phyloP scores from a whole-genome alignment of 106 monocot genomes.

The Apostasia shenzhenica region DNA sequence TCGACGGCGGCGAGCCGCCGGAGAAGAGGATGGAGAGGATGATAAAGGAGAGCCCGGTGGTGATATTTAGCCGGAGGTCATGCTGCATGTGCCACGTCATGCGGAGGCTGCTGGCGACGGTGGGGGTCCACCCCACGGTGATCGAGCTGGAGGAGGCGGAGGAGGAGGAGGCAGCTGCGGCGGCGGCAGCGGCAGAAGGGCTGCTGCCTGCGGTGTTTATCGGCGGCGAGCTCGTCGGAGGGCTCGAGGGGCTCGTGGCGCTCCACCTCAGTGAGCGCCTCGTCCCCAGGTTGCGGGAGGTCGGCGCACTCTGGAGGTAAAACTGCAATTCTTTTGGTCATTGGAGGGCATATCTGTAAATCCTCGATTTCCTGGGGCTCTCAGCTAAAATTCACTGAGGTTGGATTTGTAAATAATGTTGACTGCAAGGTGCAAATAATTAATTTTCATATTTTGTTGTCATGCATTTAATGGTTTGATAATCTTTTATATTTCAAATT shows the following conservation, averaged over 20 bases:
- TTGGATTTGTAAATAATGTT: too few relatives aligned
- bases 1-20: constrained; percentile 28
- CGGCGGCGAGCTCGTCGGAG: constrained; percentile 41
- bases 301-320: constrained; percentile 24
- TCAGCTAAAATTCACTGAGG: too few relatives aligned
- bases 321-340: too few relatives aligned
- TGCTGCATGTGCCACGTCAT: constrained; percentile 74
- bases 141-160: constrained; percentile 52
- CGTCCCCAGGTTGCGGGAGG: constrained; percentile 33
- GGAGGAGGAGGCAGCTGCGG: constrained; percentile 10
- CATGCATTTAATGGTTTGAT: too few relatives aligned
- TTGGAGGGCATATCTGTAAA: too few relatives aligned
- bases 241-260: constrained; percentile 49
- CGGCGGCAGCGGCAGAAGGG: neutral
- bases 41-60: constrained; percentile 33
- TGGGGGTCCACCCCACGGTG: constrained; percentile 50
- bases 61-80: constrained; percentile 26
- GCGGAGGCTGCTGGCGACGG: constrained; percentile 33
- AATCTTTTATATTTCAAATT: too few relatives aligned
- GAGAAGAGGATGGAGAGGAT: constrained; percentile 24
- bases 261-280: constrained; percentile 46
- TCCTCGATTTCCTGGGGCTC: too few relatives aligned
- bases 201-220: constrained; percentile 36
- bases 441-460: too few relatives aligned
- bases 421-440: too few relatives aligned